Conservation (phyloP, 208 protist species). For the Zelonia costaricensis region DNA sequence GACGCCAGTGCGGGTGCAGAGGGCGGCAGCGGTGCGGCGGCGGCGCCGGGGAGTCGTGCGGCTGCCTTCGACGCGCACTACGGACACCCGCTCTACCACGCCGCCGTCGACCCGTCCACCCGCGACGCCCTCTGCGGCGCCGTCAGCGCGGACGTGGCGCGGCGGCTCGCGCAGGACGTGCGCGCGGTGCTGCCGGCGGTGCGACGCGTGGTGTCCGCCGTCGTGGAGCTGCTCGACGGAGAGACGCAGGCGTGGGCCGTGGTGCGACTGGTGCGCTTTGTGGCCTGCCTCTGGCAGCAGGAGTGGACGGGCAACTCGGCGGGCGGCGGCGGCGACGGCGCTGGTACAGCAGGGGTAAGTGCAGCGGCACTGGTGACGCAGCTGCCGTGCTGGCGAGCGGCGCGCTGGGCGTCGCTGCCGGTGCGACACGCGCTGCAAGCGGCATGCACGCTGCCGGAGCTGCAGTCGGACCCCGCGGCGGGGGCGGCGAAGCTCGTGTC, state of each 20-base stretch:
- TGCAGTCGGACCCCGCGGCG: constrained; percentile 11
- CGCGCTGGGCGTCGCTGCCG: background rate
- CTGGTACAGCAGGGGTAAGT: too few relatives aligned
- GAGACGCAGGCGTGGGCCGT: constrained; percentile 31
- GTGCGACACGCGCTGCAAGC: constrained; percentile 6
- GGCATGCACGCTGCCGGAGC: constrained; percentile 16
- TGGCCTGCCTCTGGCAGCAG: constrained; percentile 56
- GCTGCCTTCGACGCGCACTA: constrained; percentile 15
- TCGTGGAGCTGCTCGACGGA: constrained; percentile 66
- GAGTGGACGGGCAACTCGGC: constrained; percentile 55
- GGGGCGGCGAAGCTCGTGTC: constrained; percentile 15
- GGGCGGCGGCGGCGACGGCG: too few relatives aligned
- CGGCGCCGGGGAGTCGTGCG: background rate
- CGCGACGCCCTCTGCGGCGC: constrained; percentile 39
- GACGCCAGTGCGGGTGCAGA: background rate
- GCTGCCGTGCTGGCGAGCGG: constrained; percentile 40
- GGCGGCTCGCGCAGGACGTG: constrained; percentile 48
- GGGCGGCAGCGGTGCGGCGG: background rate
- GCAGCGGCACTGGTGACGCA: too few relatives aligned
- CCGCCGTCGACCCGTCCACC: constrained; percentile 18
- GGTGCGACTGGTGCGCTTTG: constrained; percentile 58
- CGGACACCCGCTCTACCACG: constrained; percentile 30
- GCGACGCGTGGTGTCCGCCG: constrained; percentile 40
- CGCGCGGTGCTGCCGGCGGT: constrained; percentile 53
- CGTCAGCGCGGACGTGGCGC: constrained; percentile 44